Evolutionary conservation across 495 filamentous ascomycete species (phyloP).

Genomic region (Lindgomyces ingoldianus): DNA sequence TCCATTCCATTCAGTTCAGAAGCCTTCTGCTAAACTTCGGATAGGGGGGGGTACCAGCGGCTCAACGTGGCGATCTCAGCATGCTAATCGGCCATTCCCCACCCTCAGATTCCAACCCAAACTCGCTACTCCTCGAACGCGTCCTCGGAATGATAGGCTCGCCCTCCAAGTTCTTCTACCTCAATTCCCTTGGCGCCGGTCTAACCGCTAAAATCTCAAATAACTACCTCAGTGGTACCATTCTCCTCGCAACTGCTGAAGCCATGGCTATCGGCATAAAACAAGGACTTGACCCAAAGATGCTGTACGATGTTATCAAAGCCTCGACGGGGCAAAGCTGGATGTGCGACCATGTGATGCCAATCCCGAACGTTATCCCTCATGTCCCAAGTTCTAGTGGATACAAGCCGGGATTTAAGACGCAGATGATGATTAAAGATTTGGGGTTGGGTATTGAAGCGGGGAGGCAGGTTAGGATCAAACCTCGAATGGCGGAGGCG

Average conservation of each 20-base stretch:
- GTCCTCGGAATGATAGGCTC: conserved; percentile 39
- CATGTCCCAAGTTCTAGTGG: conserved; percentile 45
- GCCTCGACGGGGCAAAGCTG: conserved; percentile 46
- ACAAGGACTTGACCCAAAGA: conserved; percentile 45
- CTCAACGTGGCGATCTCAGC: conserved; percentile 27
- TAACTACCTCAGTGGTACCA: conserved; percentile 49
- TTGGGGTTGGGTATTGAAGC: conserved; percentile 30
- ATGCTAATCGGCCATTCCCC: conserved; percentile 30
- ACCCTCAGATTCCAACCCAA: conserved; percentile 3
- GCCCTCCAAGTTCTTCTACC: conserved; percentile 42
- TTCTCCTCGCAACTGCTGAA: conserved; percentile 47
- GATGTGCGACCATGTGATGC: conserved; percentile 47
- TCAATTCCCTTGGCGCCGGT: conserved; percentile 44
- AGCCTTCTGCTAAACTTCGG: background rate
- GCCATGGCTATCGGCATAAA: conserved; percentile 49
- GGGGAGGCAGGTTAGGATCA: conserved; percentile 23
- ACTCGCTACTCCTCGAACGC: conserved; percentile 12
- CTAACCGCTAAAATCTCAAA: conserved; percentile 49
- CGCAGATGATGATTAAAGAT: conserved; percentile 44
- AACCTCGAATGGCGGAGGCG: conserved; percentile 32
- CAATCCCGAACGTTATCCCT: conserved; percentile 45
- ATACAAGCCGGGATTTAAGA: conserved; percentile 48
- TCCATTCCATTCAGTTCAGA: background rate
- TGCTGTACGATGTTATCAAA: conserved; percentile 46
- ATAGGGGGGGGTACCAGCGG: conserved; percentile 33